Evolutionary conservation across 1,139 yeast genomes (phyloP).

Genomic region (Casaregolazyma lundiana): DNA sequence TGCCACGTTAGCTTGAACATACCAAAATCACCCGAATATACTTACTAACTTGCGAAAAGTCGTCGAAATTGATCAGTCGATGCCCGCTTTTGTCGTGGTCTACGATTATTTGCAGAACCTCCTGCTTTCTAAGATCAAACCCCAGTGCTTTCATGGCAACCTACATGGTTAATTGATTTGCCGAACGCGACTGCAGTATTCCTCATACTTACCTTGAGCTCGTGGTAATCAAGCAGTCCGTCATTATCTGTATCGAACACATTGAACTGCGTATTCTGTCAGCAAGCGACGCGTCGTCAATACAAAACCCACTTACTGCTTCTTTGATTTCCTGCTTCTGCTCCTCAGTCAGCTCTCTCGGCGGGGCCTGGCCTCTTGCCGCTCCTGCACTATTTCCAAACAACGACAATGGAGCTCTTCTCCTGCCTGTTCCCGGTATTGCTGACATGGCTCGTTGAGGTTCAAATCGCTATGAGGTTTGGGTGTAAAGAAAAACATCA

Average conservation of each 20-base stretch:
- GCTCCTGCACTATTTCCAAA: constrained; percentile 6
- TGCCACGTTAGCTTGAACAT: too few species aligned
- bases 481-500: neutral
- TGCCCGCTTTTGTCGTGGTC: constrained; percentile 78
- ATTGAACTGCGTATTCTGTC: constrained; percentile 44
- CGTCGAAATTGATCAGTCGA: constrained; percentile 70
- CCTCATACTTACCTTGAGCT: constrained; percentile 50
- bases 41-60: constrained; percentile 69
- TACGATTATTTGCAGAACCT: constrained; percentile 73
- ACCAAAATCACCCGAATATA: constrained; percentile 19
- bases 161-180: constrained; percentile 12
- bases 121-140: constrained; percentile 75
- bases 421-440: constrained; percentile 9
- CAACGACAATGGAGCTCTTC: constrained; percentile 9
- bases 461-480: neutral
- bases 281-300: neutral
- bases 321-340: constrained; percentile 91
- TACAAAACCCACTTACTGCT: constrained; percentile 44
- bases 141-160: constrained; percentile 94
- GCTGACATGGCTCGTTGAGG: constrained; percentile 2
- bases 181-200: neutral
- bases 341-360: constrained; percentile 68
- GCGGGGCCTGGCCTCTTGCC: neutral
- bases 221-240: constrained; percentile 88
- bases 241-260: constrained; percentile 91